These are phyloP conservation scores for Vicia villosa DNA, from an alignment of 306 rosid species.

Conservation along the genomic window DNA sequence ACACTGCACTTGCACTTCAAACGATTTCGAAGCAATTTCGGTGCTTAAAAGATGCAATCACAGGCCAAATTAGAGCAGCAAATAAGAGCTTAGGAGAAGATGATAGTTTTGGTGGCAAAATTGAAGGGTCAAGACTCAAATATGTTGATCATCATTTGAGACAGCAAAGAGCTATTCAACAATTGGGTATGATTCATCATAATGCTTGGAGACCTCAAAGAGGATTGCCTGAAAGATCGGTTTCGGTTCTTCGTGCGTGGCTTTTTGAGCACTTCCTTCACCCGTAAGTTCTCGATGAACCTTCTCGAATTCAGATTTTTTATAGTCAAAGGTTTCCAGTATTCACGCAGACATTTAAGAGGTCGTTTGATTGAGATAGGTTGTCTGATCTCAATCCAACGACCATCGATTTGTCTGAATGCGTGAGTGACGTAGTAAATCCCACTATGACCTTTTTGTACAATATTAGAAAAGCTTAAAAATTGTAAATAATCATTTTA, in stretches of 20 bases:
- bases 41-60: constrained; percentile 84
- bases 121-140: constrained; percentile 85
- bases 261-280: constrained; percentile 99
- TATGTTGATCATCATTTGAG: constrained; percentile 88
- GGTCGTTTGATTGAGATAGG: no score
- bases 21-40: constrained; percentile 93
- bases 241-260: constrained; percentile 98
- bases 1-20: constrained; percentile 86
- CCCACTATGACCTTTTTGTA: no score
- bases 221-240: constrained; percentile 95
- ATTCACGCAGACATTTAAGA: no score
- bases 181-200: constrained; percentile 96
- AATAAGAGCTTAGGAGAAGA: constrained; percentile 91
- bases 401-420: no score
- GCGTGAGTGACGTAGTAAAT: no score
- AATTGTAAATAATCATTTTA: no score
- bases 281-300: constrained; percentile 59
- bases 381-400: no score
- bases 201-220: constrained; percentile 99
- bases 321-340: no score
- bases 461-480: no score
- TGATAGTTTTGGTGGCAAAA: constrained; percentile 64
- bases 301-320: neutral
- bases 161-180: constrained; percentile 94
- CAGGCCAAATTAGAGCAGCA: constrained; percentile 69